Evolutionary conservation across 2,329 filamentous ascomycete species (phyloP).

Genomic region (Lithohypha guttulata): DNA sequence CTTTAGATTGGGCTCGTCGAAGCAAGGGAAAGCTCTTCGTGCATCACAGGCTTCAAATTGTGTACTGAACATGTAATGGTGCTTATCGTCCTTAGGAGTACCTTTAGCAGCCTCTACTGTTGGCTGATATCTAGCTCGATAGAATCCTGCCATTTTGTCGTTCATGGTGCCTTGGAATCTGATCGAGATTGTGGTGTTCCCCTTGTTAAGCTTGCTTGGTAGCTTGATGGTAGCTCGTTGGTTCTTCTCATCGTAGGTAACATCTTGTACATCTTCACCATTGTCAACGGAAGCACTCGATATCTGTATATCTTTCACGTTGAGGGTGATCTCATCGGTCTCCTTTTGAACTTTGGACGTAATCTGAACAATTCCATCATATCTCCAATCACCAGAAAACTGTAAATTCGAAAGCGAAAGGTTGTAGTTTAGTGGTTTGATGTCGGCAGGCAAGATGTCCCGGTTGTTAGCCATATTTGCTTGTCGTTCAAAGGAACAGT

Average conservation of each 20-base stretch:
- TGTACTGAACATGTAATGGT: slow-evolving; percentile 71
- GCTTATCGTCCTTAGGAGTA: slow-evolving; percentile 59
- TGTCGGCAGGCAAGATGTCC: slow-evolving; percentile 38
- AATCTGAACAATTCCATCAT: slow-evolving; percentile 77
- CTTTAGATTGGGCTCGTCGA: slow-evolving; percentile 95
- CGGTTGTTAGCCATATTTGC: slow-evolving; percentile 35
- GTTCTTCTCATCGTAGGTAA: slow-evolving; percentile 70
- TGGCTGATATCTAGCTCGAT: slow-evolving; percentile 87
- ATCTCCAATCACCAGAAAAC: slow-evolving; percentile 60
- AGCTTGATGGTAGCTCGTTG: slow-evolving; percentile 77
- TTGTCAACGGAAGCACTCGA: slow-evolving; percentile 54
- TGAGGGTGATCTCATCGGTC: slow-evolving; percentile 69
- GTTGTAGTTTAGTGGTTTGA: slow-evolving; percentile 78
- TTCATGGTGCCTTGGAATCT: slow-evolving; percentile 75
- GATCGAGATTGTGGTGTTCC: slow-evolving; percentile 57
- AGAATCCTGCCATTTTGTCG: slow-evolving; percentile 87
- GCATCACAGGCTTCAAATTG: slow-evolving; percentile 97
- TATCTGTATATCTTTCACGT: slow-evolving; percentile 74
- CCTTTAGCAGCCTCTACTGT: slow-evolving; percentile 58
- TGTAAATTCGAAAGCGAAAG: slow-evolving; percentile 74
- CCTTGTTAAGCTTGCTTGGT: slow-evolving; percentile 56
- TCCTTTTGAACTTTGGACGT: slow-evolving; percentile 59
- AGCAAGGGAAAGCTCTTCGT: slow-evolving; percentile 89
- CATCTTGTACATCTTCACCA: slow-evolving; percentile 34
- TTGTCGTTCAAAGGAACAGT: slow-evolving; percentile 33